Evolutionary conservation across 352 stramenopile genomes (phyloP).

Genomic region (Globisporangium camurandrum): DNA sequence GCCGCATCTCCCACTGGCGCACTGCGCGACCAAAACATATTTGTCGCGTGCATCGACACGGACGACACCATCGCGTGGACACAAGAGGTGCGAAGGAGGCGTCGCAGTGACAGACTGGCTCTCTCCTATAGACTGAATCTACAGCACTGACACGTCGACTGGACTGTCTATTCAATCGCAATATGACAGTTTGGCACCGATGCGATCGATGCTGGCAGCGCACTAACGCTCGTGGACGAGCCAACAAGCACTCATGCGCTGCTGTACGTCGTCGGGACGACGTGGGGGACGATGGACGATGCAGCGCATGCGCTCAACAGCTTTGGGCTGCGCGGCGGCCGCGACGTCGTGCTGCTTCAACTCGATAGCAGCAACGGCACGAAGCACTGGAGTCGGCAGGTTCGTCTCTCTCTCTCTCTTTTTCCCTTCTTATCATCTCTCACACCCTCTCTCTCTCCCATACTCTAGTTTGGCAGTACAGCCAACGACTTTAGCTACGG

Average conservation of each 20-base stretch:
- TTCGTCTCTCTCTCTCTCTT: slow-evolving; percentile 13
- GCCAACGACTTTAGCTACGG: slow-evolving; percentile 58
- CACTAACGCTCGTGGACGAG: slow-evolving; percentile 45
- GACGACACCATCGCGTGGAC: slow-evolving; percentile 46
- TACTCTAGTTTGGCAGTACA: slow-evolving; percentile 47
- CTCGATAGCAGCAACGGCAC: slow-evolving; percentile 26
- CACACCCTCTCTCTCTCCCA: background rate
- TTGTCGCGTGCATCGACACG: slow-evolving; percentile 37
- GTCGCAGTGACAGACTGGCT: no score
- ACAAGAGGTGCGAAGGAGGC: slow-evolving; percentile 29
- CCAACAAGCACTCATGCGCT: slow-evolving; percentile 14
- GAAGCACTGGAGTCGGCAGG: slow-evolving; percentile 65
- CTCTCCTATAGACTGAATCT: no score
- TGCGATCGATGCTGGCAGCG: slow-evolving; percentile 45
- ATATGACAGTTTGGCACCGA: slow-evolving; percentile 53
- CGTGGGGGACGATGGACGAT: slow-evolving; percentile 69
- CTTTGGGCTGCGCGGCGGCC: slow-evolving; percentile 59
- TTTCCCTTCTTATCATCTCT: no score
- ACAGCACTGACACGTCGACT: no score
- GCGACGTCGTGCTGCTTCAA: slow-evolving; percentile 64
- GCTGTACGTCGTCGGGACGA: slow-evolving; percentile 60
- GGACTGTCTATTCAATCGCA: no score
- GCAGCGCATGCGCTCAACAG: slow-evolving; percentile 54
- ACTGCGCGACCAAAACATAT: slow-evolving; percentile 39
- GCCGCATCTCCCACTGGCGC: slow-evolving; percentile 8